These are phyloP conservation scores for Cladosporium cucumerinum DNA, from an alignment of 2,329 filamentous ascomycete species.

Conservation along the genomic window DNA sequence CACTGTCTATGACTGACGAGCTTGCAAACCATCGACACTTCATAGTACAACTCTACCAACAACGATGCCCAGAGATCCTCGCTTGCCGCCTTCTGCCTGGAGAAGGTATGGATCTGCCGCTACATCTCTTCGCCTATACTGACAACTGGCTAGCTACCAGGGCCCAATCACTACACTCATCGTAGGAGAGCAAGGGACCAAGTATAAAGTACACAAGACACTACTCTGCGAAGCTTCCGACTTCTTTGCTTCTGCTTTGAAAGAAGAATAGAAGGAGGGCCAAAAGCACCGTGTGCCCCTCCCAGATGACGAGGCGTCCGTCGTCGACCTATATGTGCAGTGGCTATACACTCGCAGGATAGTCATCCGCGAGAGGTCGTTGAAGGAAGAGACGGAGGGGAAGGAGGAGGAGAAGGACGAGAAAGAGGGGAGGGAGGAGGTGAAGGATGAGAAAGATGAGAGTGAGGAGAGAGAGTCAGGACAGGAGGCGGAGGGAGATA, in stretches of 20 bases:
- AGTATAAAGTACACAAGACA: slow-evolving; percentile 11
- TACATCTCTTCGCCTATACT: neutral
- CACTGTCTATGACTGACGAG: neutral
- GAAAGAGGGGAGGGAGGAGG: neutral
- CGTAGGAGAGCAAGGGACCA: neutral
- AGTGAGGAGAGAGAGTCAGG: neutral
- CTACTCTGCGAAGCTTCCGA: slow-evolving; percentile 2
- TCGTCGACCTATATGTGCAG: slow-evolving; percentile 17
- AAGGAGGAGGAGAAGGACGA: neutral
- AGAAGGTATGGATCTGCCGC: neutral
- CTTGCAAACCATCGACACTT: neutral
- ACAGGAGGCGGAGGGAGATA: neutral
- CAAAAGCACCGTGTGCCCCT: slow-evolving; percentile 11
- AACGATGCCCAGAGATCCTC: neutral
- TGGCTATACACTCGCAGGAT: slow-evolving; percentile 17
- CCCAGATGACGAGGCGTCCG: slow-evolving; percentile 13
- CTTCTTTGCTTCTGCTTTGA: too few species aligned
- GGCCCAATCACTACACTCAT: neutral
- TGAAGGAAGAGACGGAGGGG: neutral
- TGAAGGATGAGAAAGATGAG: neutral
- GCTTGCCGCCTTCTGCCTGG: neutral
- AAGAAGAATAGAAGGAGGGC: slow-evolving; percentile 15
- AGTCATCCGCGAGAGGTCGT: neutral
- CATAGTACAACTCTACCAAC: neutral
- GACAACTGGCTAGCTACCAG: neutral